These are phyloP conservation scores for Ceratocystis albifundus DNA, from an alignment of 2,329 filamentous ascomycete genomes.

Conservation along the genomic window DNA sequence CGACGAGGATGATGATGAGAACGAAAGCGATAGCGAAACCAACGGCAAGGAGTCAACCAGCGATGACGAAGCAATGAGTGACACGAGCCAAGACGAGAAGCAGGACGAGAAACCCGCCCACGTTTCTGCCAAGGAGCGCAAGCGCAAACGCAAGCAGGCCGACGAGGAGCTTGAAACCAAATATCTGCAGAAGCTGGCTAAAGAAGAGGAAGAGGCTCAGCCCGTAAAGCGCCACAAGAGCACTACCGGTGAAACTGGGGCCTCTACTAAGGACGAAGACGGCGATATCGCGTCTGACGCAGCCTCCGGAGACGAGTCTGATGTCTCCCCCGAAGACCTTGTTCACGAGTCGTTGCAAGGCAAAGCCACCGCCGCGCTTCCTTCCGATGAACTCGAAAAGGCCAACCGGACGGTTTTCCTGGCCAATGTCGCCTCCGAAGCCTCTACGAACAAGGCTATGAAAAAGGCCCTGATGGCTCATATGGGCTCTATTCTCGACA, in stretches of 20 bases:
- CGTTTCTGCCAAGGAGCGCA: constrained; percentile 41
- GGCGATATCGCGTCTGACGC: constrained; percentile 31
- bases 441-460: constrained; percentile 68
- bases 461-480: constrained; percentile 69
- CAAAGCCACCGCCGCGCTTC: neutral
- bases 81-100: constrained; percentile 28
- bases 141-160: constrained; percentile 56
- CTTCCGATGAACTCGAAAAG: constrained; percentile 57
- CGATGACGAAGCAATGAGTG: constrained; percentile 25
- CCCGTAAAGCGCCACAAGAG: constrained; percentile 37
- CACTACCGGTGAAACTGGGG: constrained; percentile 29
- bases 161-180: constrained; percentile 59
- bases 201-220: constrained; percentile 37
- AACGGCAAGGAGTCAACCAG: constrained; percentile 32
- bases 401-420: constrained; percentile 84
- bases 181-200: constrained; percentile 55
- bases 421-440: constrained; percentile 74
- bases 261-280: constrained; percentile 39
- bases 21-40: constrained; percentile 24
- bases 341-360: constrained; percentile 47
- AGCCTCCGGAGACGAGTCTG: constrained; percentile 34
- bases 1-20: constrained; percentile 27
- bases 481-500: constrained; percentile 60
- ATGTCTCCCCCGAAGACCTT: constrained; percentile 29
- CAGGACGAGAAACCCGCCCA: constrained; percentile 31